These are phyloP conservation scores for Orbilia quercus DNA, from an alignment of 2,329 filamentous ascomycete species.

Conservation along the genomic window DNA sequence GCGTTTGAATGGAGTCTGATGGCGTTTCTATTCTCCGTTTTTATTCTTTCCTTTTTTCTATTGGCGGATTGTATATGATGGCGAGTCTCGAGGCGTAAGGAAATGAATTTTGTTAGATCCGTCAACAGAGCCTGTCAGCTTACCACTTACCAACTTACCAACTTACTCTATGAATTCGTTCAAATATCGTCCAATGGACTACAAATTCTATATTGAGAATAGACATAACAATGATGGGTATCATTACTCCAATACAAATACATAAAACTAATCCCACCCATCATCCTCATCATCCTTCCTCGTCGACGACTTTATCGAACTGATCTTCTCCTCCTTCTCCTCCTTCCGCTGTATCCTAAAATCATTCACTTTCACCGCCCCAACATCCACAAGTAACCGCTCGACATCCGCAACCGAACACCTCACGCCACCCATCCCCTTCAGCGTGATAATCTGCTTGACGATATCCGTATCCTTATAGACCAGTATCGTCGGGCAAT, in stretches of 20 bases:
- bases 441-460: constrained; percentile 89
- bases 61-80: background rate
- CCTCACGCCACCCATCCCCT: constrained; percentile 77
- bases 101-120: constrained; percentile 1
- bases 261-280: constrained; percentile 68
- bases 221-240: background rate
- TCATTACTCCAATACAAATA: too few species aligned
- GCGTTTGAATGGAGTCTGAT: background rate
- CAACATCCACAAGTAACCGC: constrained; percentile 81
- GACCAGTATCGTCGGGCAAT: constrained; percentile 91
- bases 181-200: too few species aligned
- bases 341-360: constrained; percentile 76
- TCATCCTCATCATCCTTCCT: constrained; percentile 64
- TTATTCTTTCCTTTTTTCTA: background rate
- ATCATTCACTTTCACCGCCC: constrained; percentile 81
- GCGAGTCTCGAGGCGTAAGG: constrained; percentile 13
- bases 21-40: constrained; percentile 1
- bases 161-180: too few species aligned
- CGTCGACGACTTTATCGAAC: constrained; percentile 62
- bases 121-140: background rate
- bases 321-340: constrained; percentile 71
- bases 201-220: too few species aligned
- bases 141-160: background rate
- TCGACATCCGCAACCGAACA: constrained; percentile 79
- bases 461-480: constrained; percentile 94